Conservation (phyloP, 495 filamentous ascomycete genomes). For the Penicillium lividum region DNA sequence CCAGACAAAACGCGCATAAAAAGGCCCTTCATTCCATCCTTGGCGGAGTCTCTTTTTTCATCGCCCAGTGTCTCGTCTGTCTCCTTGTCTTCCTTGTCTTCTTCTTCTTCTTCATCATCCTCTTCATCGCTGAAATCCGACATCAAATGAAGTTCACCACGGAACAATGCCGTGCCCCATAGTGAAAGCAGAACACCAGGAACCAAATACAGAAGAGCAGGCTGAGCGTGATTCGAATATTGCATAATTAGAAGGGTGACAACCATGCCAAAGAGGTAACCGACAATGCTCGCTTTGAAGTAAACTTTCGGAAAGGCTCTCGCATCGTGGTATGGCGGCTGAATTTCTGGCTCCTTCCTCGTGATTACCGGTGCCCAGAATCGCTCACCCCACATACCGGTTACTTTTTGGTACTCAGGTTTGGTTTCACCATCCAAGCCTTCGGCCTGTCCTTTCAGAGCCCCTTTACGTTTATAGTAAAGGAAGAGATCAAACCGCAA, state of each 20-base stretch:
- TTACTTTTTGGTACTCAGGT: constrained; percentile 59
- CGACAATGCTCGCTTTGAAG: constrained; percentile 75
- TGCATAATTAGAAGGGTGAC: constrained; percentile 76
- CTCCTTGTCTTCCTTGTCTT: constrained; percentile 14
- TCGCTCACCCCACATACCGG: constrained; percentile 77
- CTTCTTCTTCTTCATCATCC: constrained; percentile 26
- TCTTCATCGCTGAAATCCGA: constrained; percentile 76
- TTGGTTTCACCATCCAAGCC: constrained; percentile 45
- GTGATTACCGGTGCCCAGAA: constrained; percentile 66
- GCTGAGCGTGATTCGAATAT: constrained; percentile 78
- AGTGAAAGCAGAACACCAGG: constrained; percentile 75
- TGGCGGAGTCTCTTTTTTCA: constrained; percentile 18
- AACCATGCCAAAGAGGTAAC: constrained; percentile 81
- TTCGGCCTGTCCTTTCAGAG: constrained; percentile 36
- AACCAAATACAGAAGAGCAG: constrained; percentile 90
- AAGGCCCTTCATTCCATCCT: constrained; percentile 21
- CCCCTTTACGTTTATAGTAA: constrained; percentile 67
- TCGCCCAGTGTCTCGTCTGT: constrained; percentile 24
- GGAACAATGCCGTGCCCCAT: constrained; percentile 75
- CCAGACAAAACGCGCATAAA: constrained; percentile 35
- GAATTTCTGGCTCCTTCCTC: constrained; percentile 29
- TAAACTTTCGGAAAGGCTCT: constrained; percentile 78
- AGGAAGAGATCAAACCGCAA: constrained; percentile 88
- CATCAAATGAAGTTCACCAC: constrained; percentile 71
- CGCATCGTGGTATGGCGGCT: constrained; percentile 45